Evolutionary conservation across 305 asterid genomes (phyloP).

Genomic region (Rubia tinctorum): DNA sequence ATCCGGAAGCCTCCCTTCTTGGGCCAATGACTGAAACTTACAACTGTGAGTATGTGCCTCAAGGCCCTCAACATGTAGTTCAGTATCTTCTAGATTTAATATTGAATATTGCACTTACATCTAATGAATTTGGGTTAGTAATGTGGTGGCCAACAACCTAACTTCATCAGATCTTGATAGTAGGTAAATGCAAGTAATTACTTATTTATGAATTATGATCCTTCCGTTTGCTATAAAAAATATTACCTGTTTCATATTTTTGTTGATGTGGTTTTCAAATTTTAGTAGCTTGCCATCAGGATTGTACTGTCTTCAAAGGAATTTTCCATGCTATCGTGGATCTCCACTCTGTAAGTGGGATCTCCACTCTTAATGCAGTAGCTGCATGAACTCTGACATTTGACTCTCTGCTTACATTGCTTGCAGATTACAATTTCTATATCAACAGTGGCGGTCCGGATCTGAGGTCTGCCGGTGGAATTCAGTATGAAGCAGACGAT

Average conservation of each 20-base stretch:
- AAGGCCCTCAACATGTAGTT: not conserved
- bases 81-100: not conserved
- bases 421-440: slow-evolving; percentile 62
- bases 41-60: slow-evolving; percentile 49
- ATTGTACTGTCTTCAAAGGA: slow-evolving; percentile 60
- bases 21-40: slow-evolving; percentile 43
- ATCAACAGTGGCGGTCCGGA: slow-evolving; percentile 68
- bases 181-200: slow-evolving; percentile 39
- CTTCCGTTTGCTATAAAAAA: slow-evolving; percentile 8
- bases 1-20: slow-evolving; percentile 72
- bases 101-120: not conserved
- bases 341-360: slow-evolving; percentile 46
- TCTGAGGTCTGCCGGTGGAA: slow-evolving; percentile 32
- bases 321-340: slow-evolving; percentile 61
- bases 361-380: not conserved
- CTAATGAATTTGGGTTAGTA: slow-evolving; percentile 31
- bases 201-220: not conserved
- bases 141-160: slow-evolving; percentile 75
- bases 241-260: not conserved
- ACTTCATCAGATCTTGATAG: slow-evolving; percentile 33
- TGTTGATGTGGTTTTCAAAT: not conserved
- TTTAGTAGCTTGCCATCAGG: slow-evolving; percentile 46
- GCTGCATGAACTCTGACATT: not conserved
- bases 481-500: slow-evolving; percentile 42
- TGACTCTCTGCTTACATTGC: slow-evolving; percentile 9